A percentile compares a stretch with the other conserved stretches of the same genome.
Conservation (phyloP, 225 moss, liverwort and hornwort genomes). For the Marchantia polymorpha region DNA sequence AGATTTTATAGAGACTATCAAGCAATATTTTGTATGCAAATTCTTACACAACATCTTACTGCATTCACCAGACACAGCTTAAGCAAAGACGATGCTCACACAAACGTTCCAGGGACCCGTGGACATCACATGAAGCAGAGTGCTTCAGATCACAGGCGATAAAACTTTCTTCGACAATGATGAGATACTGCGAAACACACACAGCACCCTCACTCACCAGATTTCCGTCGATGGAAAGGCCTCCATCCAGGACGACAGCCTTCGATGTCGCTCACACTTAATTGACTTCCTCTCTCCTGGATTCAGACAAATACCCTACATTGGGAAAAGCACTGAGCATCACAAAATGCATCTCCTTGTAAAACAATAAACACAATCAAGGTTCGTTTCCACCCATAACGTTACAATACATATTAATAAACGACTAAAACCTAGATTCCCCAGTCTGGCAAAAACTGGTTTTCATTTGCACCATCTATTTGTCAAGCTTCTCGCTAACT, state of each 20-base stretch:
- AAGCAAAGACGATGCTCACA: background rate
- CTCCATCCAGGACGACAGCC: slow-evolving; percentile 49
- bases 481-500: background rate
- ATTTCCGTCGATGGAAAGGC: slow-evolving; percentile 30
- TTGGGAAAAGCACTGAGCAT: slow-evolving; percentile 57
- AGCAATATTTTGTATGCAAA: background rate
- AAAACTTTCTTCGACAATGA: background rate
- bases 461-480: background rate
- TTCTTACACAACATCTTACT: background rate
- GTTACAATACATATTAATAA: background rate
- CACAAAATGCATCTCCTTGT: slow-evolving; percentile 38
- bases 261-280: slow-evolving; percentile 44
- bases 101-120: background rate
- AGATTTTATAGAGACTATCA: background rate
- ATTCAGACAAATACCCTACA: slow-evolving; percentile 58
- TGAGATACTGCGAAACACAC: background rate
- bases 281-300: slow-evolving; percentile 43
- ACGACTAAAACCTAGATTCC: background rate
- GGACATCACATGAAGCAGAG: background rate
- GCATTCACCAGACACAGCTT: background rate
- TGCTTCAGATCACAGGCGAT: background rate
- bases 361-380: slow-evolving; percentile 4
- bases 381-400: background rate
- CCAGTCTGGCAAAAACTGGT: background rate
- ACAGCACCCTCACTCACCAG: slow-evolving; percentile 22